Evolutionary conservation across 2,329 filamentous ascomycete genomes (phyloP), one percentile per base, ranked within the genome.

Genomic region (Clonostachys sp.): DNA sequence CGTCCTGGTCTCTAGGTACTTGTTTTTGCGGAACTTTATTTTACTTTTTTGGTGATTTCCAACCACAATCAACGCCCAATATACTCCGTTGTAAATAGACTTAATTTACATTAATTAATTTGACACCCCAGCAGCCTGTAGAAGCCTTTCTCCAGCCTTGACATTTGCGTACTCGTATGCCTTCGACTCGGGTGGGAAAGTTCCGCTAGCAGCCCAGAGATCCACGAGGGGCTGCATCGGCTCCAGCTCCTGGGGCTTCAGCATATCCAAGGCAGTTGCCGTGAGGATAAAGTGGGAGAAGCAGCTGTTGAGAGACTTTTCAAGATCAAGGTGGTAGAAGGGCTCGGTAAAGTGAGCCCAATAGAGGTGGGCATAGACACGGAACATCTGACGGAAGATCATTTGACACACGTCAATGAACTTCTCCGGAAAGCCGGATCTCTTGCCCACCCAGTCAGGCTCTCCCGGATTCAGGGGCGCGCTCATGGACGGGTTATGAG

Each of bases 381-480:
- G 88, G 77, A 99, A 97, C 87, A 99, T 97, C 71, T 96, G 94
- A 59, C 91, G 87, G 74, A 96, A 92, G 60, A 96, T 94, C 55
- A 86, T 86, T 74, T 95, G 91, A 74, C 92, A 94, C 57, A 96
- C 91, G 51, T 86, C 83, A 57, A 92, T 78, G 66, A 96, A 97
- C 55, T 89, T 88, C 53, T 87, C 83, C 3, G 94, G 94, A 67
- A 99, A 99, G 5, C 92, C 92, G 51, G 89, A 94, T 42, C 88
- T 82, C 72, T 95, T 95, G 60, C 94, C 94, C 48, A 96, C 78
- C 89, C 91, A 97, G 51, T 85, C 82, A 18, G 68, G 70, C 48
- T 87, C 84, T 41, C 81, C 74, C 5, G 73, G 70, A 51, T 75
- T 84, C 47, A 89, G 71, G 12, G 80, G 75, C 40, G 75, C 71